Conservation (phyloP, 2,329 filamentous ascomycete species). For the Ophiostoma australiae region DNA sequence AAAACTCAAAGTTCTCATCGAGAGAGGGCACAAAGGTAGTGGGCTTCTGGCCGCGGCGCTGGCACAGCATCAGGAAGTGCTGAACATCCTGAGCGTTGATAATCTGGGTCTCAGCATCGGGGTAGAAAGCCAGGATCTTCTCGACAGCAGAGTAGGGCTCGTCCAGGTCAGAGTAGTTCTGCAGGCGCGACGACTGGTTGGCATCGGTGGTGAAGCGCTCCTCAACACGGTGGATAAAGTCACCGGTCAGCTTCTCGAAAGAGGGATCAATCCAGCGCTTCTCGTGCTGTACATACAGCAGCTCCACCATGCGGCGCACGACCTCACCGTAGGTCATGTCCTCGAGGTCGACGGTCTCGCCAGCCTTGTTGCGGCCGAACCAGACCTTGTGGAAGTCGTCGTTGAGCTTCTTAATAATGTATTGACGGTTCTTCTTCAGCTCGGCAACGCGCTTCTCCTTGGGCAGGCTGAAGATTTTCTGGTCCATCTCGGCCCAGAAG, state of each 20-base stretch:
- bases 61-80: constrained; percentile 89
- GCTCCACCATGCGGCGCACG: constrained; percentile 76
- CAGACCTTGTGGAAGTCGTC: constrained; percentile 96
- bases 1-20: constrained; percentile 97
- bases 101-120: constrained; percentile 80
- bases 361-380: constrained; percentile 81
- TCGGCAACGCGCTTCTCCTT: constrained; percentile 88
- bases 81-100: constrained; percentile 98
- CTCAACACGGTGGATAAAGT: constrained; percentile 95
- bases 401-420: constrained; percentile 94
- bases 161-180: constrained; percentile 83
- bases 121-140: constrained; percentile 74
- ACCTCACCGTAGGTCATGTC: constrained; percentile 95
- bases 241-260: constrained; percentile 75
- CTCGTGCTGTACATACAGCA: constrained; percentile 89
- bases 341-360: constrained; percentile 78
- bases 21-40: constrained; percentile 93
- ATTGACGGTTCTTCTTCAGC: constrained; percentile 79
- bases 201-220: constrained; percentile 79
- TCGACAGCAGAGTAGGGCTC: constrained; percentile 75
- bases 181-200: constrained; percentile 74
- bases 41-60: constrained; percentile 89
- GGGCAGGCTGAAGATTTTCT: constrained; percentile 94
- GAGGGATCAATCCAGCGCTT: constrained; percentile 86
- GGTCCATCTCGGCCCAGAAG: constrained; percentile 98